Base-by-base conservation (phyloP, 179 eudicot species). In the Drosera spatulata region DNA sequence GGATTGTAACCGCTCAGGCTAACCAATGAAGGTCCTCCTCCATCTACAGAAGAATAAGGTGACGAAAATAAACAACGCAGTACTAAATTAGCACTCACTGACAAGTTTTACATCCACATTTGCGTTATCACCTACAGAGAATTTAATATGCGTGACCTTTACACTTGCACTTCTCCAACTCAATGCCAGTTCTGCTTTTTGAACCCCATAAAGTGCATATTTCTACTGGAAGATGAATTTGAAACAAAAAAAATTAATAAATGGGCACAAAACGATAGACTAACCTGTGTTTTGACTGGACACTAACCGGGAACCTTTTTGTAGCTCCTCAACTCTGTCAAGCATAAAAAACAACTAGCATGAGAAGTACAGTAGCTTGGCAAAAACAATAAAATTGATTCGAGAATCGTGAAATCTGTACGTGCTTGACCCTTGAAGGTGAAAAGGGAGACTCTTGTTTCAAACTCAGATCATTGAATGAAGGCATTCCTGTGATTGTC, bases 371-470 rank as follows among this genome's bases (percentile, higher is more conserved):
- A 37, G 38, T 7, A 51, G 33, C 11, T 41, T 8, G 42, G 12
- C 12, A 5, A 22, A 56, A 8, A 57, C 53, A 53, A 41, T 38
- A 55, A 47, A 55, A 54, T 45, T 67, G 40, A 22, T 6, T 47
- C 48, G 50, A 48, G 58, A 51, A 58, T 38, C 22, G 60, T 22
- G 33, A 42, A 22, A 22, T 22, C 33, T 22, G 33, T 22, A 44
- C 62, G 61, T 80, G 80, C 89, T 78, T 83, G 75, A 81, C 70
- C 71, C 78, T 76, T 55, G 85, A 66, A 46, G 89, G 82, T 44
- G 85, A 71, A 75, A 76, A 83, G 50, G 72, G 69, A 53, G 85
- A 71, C 73, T 80, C 85, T 48, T 66, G 72, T 65, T 83, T 80
- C 57, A 77, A 68, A 41, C 61, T 60, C 64, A 74, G 75, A 57